These are phyloP conservation scores for Brasilioporus rufonigricans DNA, from an alignment of 768 basidiomycete species.

Conservation along the genomic window DNA sequence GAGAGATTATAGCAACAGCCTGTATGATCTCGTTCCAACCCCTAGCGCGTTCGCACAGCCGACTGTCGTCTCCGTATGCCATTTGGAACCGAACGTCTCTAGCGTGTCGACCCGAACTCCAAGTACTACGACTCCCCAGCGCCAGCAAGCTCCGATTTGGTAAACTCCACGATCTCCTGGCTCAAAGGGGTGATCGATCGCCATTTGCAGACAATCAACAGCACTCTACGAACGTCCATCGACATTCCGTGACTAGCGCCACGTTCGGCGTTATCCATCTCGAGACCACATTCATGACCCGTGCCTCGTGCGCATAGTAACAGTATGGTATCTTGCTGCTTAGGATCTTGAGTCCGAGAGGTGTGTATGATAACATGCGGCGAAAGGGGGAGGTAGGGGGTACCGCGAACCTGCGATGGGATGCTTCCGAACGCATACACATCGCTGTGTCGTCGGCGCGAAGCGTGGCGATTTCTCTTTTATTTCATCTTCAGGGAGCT, in stretches of 20 bases:
- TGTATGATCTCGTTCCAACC: too few relatives aligned
- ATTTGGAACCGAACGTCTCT: too few relatives aligned
- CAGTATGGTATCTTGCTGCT: conserved; percentile 16
- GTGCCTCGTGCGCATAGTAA: conserved; percentile 4
- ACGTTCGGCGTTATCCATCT: background rate
- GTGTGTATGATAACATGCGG: background rate
- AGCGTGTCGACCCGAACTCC: too few relatives aligned
- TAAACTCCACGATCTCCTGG: background rate
- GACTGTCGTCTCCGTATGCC: too few relatives aligned
- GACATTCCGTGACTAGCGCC: background rate
- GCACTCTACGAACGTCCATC: too few relatives aligned
- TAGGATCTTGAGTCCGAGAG: background rate
- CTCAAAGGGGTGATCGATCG: background rate
- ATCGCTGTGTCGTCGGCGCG: background rate
- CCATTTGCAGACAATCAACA: conserved; percentile 25
- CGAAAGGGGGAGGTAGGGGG: too few relatives aligned
- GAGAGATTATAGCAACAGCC: too few relatives aligned
- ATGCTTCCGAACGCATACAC: conserved; percentile 21
- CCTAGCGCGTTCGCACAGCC: too few relatives aligned
- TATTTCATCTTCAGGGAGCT: background rate
- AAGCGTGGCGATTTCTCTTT: background rate
- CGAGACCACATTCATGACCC: conserved; percentile 10
- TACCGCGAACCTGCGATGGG: conserved; percentile 12
- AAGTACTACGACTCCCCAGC: too few relatives aligned
- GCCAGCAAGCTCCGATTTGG: too few relatives aligned